Percentiles rank a stretch among this genome's conserved stretches.
These are phyloP conservation scores for Termitomyces eurrhizus DNA, from an alignment of 768 basidiomycete species.

Conservation along the genomic window DNA sequence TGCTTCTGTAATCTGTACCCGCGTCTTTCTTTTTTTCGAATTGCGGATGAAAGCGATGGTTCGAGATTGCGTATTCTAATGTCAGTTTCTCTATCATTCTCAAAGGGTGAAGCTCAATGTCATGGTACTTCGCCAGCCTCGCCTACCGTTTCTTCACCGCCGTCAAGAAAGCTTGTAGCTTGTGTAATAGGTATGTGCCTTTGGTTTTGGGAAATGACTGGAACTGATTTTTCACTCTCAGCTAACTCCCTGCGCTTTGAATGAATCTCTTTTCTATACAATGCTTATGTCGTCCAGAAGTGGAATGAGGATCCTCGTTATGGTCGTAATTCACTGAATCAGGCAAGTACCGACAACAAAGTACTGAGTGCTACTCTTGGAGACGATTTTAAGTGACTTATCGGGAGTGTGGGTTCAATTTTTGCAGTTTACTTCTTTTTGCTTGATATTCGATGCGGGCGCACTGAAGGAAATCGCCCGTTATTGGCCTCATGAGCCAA, in stretches of 20 bases:
- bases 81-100: slow-evolving; percentile 4
- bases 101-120: slow-evolving; percentile 5
- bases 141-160: slow-evolving; percentile 8
- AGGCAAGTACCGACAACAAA: not conserved
- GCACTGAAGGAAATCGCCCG: not conserved
- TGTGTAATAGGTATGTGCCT: slow-evolving; percentile 19
- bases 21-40: slow-evolving; percentile 8
- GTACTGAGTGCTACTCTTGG: not conserved
- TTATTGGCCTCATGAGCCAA: not conserved
- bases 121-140: slow-evolving; percentile 2
- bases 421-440: not conserved
- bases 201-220: not conserved
- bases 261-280: not conserved
- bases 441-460: not conserved
- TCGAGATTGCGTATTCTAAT: not conserved
- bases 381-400: not conserved
- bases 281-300: not conserved
- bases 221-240: not conserved
- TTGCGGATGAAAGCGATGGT: not conserved
- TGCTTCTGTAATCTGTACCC: slow-evolving; percentile 12
- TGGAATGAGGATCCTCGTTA: not conserved
- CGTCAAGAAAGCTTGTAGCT: slow-evolving; percentile 43
- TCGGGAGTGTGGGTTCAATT: not conserved
- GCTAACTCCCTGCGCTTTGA: not conserved
- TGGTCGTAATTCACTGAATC: not conserved